These are phyloP conservation scores for Curvularia hawaiiensis DNA, from an alignment of 2,329 filamentous ascomycete species.

Conservation along the genomic window DNA sequence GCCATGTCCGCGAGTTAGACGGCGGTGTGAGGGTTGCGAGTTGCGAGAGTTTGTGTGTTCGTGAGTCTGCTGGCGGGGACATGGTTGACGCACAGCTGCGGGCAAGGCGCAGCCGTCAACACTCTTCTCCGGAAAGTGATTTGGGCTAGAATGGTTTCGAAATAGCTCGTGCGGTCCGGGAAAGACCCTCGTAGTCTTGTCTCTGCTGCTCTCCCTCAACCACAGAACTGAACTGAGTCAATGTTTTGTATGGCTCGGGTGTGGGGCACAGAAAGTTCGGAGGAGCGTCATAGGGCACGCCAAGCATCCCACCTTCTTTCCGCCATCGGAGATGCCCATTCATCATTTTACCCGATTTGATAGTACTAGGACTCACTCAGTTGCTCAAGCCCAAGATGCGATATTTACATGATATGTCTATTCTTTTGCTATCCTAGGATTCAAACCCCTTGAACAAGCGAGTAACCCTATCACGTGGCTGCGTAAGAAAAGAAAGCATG, in stretches of 20 bases:
- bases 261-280: conserved; percentile 25
- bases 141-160: not conserved
- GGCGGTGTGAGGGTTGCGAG: conserved; percentile 61
- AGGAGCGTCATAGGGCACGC: conserved; percentile 28
- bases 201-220: not conserved
- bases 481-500: not conserved
- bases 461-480: not conserved
- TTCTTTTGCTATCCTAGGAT: not conserved
- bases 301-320: conserved; percentile 20
- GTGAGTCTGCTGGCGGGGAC: conserved; percentile 21
- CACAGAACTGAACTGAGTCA: conserved; percentile 3
- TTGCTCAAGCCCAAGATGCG: no score
- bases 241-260: conserved; percentile 2
- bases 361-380: not conserved
- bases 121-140: not conserved
- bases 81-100: conserved; percentile 22
- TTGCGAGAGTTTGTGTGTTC: conserved; percentile 40
- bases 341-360: not conserved
- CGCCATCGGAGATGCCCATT: not conserved
- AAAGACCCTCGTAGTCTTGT: not conserved
- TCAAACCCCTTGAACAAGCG: not conserved
- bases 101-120: not conserved
- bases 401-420: not conserved
- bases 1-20: conserved; percentile 74
- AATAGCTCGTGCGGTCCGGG: not conserved